Conservation (phyloP, 352 stramenopile genomes). For the Phytophthora sp. region DNA sequence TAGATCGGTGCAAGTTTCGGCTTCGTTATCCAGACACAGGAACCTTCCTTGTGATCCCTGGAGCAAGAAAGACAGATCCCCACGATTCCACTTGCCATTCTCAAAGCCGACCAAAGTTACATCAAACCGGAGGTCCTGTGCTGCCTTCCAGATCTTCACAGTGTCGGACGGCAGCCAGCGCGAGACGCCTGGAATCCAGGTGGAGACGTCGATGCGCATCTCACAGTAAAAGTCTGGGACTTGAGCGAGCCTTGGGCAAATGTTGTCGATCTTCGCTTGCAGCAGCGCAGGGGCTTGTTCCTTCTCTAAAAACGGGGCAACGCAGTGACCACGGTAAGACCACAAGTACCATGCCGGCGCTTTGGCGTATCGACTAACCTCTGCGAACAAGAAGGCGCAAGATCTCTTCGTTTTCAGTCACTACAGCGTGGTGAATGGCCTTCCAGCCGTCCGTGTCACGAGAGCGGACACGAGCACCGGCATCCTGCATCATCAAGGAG, state of each 20-base stretch:
- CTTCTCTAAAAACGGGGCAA: constrained; percentile 49
- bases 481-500: constrained; percentile 36
- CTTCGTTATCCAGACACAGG: constrained; percentile 63
- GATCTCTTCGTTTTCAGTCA: constrained; percentile 65
- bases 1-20: constrained; percentile 51
- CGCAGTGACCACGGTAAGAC: not conserved
- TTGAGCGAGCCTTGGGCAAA: constrained; percentile 47
- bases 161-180: constrained; percentile 75
- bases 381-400: constrained; percentile 54
- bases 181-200: constrained; percentile 75
- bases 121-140: constrained; percentile 63
- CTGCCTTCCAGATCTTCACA: constrained; percentile 80
- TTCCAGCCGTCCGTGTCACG: constrained; percentile 69
- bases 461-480: constrained; percentile 66
- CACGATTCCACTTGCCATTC: constrained; percentile 64
- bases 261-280: constrained; percentile 54
- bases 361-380: no score
- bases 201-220: constrained; percentile 69
- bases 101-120: constrained; percentile 73
- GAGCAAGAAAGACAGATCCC: constrained; percentile 68
- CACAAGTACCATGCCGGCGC: not conserved
- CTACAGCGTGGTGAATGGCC: constrained; percentile 65
- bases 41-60: constrained; percentile 49
- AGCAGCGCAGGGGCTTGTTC: constrained; percentile 58
- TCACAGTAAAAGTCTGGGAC: constrained; percentile 74